Evolutionary conservation across 1,284 basidiomycete genomes (phyloP).

Genomic region (Cryptococcus deneoformans): DNA sequence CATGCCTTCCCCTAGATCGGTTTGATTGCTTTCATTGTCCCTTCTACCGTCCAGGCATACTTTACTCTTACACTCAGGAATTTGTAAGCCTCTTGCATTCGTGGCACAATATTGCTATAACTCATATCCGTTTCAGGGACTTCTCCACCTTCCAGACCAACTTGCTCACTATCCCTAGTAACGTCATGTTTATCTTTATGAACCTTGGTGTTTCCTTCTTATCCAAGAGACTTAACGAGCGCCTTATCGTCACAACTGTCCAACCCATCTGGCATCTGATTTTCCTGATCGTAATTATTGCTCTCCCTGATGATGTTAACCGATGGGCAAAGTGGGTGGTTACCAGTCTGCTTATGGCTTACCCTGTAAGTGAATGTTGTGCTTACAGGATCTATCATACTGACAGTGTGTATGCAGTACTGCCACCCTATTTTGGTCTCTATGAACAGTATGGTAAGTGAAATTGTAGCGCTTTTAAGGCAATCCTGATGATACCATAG

Average conservation of each 20-base stretch:
- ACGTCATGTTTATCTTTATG: conserved; percentile 49
- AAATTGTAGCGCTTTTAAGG: not conserved
- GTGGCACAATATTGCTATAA: conserved; percentile 57
- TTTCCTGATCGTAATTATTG: conserved; percentile 26
- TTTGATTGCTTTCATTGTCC: conserved; percentile 26
- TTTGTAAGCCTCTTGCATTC: conserved; percentile 36
- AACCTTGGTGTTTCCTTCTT: conserved; percentile 27
- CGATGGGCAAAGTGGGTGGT: conserved; percentile 26
- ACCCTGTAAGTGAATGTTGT: conserved; percentile 11
- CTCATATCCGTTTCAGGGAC: conserved; percentile 59
- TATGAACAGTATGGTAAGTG: conserved; percentile 17
- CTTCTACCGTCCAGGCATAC: conserved; percentile 48
- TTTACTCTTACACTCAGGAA: conserved; percentile 57
- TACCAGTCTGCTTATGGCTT: conserved; percentile 17
- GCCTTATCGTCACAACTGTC: conserved; percentile 17
- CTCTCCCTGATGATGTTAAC: conserved; percentile 19
- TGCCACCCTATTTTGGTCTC: conserved; percentile 33
- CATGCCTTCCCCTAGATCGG: conserved; percentile 43
- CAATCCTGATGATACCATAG: not conserved
- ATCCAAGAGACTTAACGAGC: conserved; percentile 17
- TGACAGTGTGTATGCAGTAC: conserved; percentile 6
- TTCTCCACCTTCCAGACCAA: conserved; percentile 63
- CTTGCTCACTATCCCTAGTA: conserved; percentile 55
- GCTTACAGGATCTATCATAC: not conserved
- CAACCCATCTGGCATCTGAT: conserved; percentile 32